Evolutionary conservation across 163 green algal genomes (phyloP), one percentile per base, ranked within the genome.

Genomic region (Picocystis sp.): DNA sequence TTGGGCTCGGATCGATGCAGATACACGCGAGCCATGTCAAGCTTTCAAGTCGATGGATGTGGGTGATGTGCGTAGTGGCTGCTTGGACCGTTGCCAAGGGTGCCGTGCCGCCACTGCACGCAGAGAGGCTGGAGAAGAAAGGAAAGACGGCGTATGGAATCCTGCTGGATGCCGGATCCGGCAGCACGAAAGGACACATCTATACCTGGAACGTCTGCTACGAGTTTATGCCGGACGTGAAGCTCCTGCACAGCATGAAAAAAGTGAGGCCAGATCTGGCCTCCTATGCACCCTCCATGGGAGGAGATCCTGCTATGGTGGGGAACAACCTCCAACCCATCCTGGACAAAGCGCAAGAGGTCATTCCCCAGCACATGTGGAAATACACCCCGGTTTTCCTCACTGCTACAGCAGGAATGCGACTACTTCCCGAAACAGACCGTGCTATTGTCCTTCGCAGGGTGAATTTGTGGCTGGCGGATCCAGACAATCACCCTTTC

Each of bases 161-260:
- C 47, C 15, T 53, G 47, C 11, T 53, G 47, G 47, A 53, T 22
- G 47, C 47, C 17, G 47, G 47, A 3, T 53, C 47, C 3, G 47
- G 47, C 11, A 53, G 47, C 47, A 53, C 47, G 11, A 53, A 53
- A 34, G 47, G 47, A 19, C 24, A 17, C n/a, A 34, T 53, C 47
- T 53, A 34, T 13, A 44, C 47, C 47, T 53, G 47, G 47, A 34
- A 53, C 47, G 24, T 34, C 47, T 53, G 47, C 47, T 53, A 53
- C 47, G 35, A 23, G 3, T 19, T 19, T 3, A 53, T 53, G 15
- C 47, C 47, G 3, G 24, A 53, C 13, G 24, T 53, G 12, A 22
- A 23, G 17, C 47, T 53, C 3, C 24, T 35, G 14, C 3, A 33
- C 15, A 53, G 35, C 15, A 21, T 53, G 14, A 44, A 33, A 3